Base-by-base conservation (phyloP, 768 basidiomycete genomes). In the Tricholoma furcatifolium region DNA sequence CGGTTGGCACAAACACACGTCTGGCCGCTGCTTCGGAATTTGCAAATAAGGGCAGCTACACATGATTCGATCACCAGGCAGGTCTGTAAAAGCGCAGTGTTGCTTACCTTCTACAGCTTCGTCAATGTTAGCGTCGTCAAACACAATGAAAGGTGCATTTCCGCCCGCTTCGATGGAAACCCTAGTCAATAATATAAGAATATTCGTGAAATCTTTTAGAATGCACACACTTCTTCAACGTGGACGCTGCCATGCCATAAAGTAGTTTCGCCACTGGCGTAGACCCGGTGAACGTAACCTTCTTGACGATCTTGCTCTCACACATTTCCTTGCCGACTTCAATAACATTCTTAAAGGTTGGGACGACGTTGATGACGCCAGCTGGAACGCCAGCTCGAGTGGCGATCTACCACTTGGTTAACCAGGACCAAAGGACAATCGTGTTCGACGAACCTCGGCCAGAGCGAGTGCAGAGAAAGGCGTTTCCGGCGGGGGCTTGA, bases 301-400 rank as follows among this genome's bases (percentile, higher is more conserved):
- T 98, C 70, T 82, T 88, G 55, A 99, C 85, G 24, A 68, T 71
- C 59, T 85, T 85, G 75, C 82, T 97, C 68, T 94, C 88, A 67
- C 93, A 96, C 78, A 99, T 82, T 73, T 98, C 96, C 60, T 88
- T 87, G 17, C 93, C 97, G 27, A 98, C 89, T n/a, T 87, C 91
- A 51, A 68, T 65, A 30, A 95, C 84, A 62, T 97, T 83, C 65
- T 88, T 88, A 43, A 87, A 81, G 2, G 94, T 94, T 2, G 93
- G 91, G 38, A 99, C 84, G 44, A 97, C 79, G 70, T 99, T 98
- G 67, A 99, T 84, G 34, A 98, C 97, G 40, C 97, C 97, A 31
- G 89, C 83, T 4, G 97, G 96, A 40, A 99, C 74, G 31, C 96
- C 97, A n/a, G 95, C 96, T 36, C 93, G 87, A 41, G 77, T 77